Conservation (phyloP, 2,329 filamentous ascomycete genomes). For the Penicillium brasilianum region DNA sequence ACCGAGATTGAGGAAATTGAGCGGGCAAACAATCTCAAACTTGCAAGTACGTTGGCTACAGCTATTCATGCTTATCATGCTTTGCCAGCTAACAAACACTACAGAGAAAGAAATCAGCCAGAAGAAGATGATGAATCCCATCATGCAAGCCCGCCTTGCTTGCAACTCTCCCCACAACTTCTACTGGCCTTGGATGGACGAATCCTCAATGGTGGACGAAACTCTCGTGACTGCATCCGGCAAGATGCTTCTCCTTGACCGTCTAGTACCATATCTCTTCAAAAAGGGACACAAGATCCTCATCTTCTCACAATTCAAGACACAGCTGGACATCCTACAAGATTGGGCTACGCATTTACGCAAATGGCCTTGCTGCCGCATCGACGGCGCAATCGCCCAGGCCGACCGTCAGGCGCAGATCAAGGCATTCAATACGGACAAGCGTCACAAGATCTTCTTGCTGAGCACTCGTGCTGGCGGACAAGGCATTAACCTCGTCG, state of each 20-base stretch:
- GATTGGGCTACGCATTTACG: constrained; percentile 82
- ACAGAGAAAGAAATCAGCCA: constrained; percentile 79
- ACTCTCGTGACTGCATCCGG: constrained; percentile 84
- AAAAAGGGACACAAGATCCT: constrained; percentile 81
- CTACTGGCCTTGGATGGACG: constrained; percentile 82
- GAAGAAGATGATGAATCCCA: constrained; percentile 90
- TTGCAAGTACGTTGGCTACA: constrained; percentile 67
- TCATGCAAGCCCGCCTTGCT: constrained; percentile 88
- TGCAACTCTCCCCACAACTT: constrained; percentile 97
- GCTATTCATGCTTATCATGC: not conserved
- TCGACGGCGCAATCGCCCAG: constrained; percentile 86
- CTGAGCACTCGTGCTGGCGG: constrained; percentile 90
- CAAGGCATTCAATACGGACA: constrained; percentile 70
- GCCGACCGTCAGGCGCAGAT: constrained; percentile 72
- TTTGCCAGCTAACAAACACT: constrained; percentile 36
- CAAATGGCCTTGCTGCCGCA: constrained; percentile 81
- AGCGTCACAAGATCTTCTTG: constrained; percentile 75
- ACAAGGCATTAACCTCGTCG: constrained; percentile 91
- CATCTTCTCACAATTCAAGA: constrained; percentile 96
- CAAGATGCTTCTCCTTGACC: constrained; percentile 94
- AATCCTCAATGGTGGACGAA: constrained; percentile 70
- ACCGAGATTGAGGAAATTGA: constrained; percentile 66
- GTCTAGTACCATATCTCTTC: constrained; percentile 78
- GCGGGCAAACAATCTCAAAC: constrained; percentile 69
- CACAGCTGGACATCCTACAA: constrained; percentile 86